Base-by-base conservation (phyloP, 805 yeast genomes). In the Candida krabiensis region DNA sequence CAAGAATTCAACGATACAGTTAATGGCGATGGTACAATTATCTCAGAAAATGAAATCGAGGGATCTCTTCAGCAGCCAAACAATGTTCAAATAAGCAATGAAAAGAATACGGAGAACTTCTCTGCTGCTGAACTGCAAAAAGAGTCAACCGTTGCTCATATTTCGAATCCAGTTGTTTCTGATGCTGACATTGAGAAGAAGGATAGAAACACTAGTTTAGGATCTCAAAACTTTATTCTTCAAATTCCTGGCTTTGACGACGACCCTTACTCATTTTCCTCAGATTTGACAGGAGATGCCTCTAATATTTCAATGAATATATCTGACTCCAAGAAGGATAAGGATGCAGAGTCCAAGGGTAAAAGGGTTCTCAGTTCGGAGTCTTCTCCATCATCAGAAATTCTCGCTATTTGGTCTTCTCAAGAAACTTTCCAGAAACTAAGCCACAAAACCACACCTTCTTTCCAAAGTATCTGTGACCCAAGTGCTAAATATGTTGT, bases 181-280 rank as follows among this genome's bases (percentile, higher is more conserved):
- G 37, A 32, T n/a, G 29, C 28, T 7, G 19, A 24, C 4, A 28
- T 30, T 8, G 30, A 18, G 2, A 19, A 7, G 15, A 43, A 41
- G 24, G 30, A 27, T 40, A n/a, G n/a, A n/a, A 21, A 21, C 24
- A 21, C 7, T 19, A 52, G 55, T 34, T 49, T 55, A 33, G 34
- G 28, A 2, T 39, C 60, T 4, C 45, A 47, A 19, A 45, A 55
- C 9, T 60, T 51, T 37, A 52, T 57, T 12, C 40, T 59, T 9
- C 46, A 52, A 12, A 47, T 52, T 9, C 71, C 78, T 3, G 58
- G 56, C 18, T 63, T 73, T 28, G 76, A 71, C 35, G 61, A 71
- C 22, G 64, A 64, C 41, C 63, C 67, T 33, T 60, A 58, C 45
- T 56, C 63, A 2, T 64, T 71, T 13, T 65, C 69, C 43, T 69